Evolutionary conservation across 2,329 filamentous ascomycete genomes (phyloP).

Genomic region (Mycosphaerella sp.): DNA sequence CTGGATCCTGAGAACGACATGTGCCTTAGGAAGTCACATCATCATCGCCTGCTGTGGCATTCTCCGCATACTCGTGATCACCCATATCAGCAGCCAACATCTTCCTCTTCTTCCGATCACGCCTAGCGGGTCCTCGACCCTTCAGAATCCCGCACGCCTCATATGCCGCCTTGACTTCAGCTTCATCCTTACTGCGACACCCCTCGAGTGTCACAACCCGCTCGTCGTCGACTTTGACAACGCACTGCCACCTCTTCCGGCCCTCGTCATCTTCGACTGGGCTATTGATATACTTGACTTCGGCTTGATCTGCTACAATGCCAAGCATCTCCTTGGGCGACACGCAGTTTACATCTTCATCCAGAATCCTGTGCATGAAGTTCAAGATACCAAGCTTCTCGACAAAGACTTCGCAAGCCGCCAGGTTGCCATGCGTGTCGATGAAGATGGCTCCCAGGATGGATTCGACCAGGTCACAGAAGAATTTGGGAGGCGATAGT

Average conservation of each 20-base stretch:
- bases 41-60: no score
- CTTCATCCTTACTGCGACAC: slow-evolving; percentile 33
- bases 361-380: slow-evolving; percentile 56
- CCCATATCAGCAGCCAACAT: background rate
- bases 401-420: slow-evolving; percentile 54
- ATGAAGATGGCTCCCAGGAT: slow-evolving; percentile 77
- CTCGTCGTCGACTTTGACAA: slow-evolving; percentile 33
- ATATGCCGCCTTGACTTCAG: slow-evolving; percentile 34
- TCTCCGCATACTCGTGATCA: background rate
- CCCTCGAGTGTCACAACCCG: slow-evolving; percentile 32
- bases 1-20: no score
- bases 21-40: no score
- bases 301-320: slow-evolving; percentile 47
- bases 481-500: slow-evolving; percentile 65
- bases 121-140: background rate
- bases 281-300: slow-evolving; percentile 47
- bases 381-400: slow-evolving; percentile 58
- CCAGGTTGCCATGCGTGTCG: slow-evolving; percentile 60
- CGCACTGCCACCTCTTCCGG: slow-evolving; percentile 27
- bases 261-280: slow-evolving; percentile 6
- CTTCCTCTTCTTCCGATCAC: background rate
- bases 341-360: slow-evolving; percentile 47
- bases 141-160: slow-evolving; percentile 1
- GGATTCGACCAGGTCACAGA: slow-evolving; percentile 76
- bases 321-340: slow-evolving; percentile 65